These are phyloP conservation scores for Boletus rubescentipes DNA, from an alignment of 768 basidiomycete genomes.

Conservation along the genomic window DNA sequence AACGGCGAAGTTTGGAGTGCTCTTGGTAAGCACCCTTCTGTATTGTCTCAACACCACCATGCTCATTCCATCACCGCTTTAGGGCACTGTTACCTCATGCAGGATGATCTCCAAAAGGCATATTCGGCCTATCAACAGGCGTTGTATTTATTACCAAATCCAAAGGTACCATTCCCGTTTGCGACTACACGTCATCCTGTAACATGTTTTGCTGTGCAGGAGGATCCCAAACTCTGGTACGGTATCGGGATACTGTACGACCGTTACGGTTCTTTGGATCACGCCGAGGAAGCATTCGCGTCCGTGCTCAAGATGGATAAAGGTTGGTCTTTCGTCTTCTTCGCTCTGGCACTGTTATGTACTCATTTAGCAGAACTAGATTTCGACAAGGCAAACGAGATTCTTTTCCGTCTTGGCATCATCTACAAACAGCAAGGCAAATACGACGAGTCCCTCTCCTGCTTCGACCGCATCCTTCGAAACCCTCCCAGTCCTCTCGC, in stretches of 20 bases:
- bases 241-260: constrained; percentile 99
- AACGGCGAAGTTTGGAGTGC: constrained; percentile 99
- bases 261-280: constrained; percentile 96
- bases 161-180: constrained; percentile 60
- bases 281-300: constrained; percentile 97
- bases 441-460: constrained; percentile 81
- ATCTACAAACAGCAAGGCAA: constrained; percentile 99
- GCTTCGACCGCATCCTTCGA: constrained; percentile 95
- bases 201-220: constrained; percentile 36
- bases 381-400: constrained; percentile 98
- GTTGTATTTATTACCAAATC: constrained; percentile 91
- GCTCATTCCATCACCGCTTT: constrained; percentile 16
- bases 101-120: constrained; percentile 97
- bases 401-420: constrained; percentile 95
- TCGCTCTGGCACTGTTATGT: constrained; percentile 19
- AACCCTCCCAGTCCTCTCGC: constrained; percentile 95
- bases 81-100: constrained; percentile 99
- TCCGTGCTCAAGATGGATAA: constrained; percentile 97
- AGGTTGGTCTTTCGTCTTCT: constrained; percentile 48
- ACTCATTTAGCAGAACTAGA: constrained; percentile 48
- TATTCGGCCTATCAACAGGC: constrained; percentile 99
- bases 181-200: neutral
- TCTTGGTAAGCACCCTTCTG: constrained; percentile 56
- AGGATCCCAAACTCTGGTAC: constrained; percentile 99
- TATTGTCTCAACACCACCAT: constrained; percentile 12